A percentile compares a stretch with the other conserved stretches of the same genome.
phyloP scores from a whole-genome alignment of 306 rosid genomes.

The Glycyrrhiza uralensis region DNA sequence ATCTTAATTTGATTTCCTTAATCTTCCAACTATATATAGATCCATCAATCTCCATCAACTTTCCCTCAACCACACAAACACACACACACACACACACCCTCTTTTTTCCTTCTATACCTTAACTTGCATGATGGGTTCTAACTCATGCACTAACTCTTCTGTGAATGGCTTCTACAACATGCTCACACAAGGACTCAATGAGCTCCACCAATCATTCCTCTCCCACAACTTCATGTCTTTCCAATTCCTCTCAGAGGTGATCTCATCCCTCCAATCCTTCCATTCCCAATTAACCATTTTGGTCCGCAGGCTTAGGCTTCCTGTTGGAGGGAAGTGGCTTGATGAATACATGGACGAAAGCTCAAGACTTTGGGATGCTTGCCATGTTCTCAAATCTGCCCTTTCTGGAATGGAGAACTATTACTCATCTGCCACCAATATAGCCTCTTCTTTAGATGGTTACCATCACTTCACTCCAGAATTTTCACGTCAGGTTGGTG shows the following conservation, averaged over 20 bases:
- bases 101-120: not conserved
- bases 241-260: conserved; percentile 64
- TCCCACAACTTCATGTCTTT: conserved; percentile 65
- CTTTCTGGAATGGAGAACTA: conserved; percentile 58
- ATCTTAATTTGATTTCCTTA: not conserved
- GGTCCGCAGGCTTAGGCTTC: conserved; percentile 66
- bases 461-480: conserved; percentile 51
- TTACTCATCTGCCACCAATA: conserved; percentile 34
- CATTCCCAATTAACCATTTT: conserved; percentile 66
- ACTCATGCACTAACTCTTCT: conserved; percentile 62
- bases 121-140: conserved; percentile 54
- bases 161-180: conserved; percentile 81
- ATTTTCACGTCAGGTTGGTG: conserved; percentile 55
- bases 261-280: conserved; percentile 63
- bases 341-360: conserved; percentile 93
- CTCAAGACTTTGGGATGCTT: conserved; percentile 80
- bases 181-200: conserved; percentile 56
- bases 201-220: conserved; percentile 47
- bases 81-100: not conserved
- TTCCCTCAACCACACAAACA: conserved; percentile 25
- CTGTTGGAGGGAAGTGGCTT: conserved; percentile 84
- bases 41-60: conserved; percentile 50
- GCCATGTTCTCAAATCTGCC: conserved; percentile 69
- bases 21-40: conserved; percentile 43
- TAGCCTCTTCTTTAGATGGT: conserved; percentile 50